A percentile compares a stretch with the other conserved stretches of the same genome.
Conservation (phyloP, 2,329 filamentous ascomycete species). For the Pseudocercospora vitis region DNA sequence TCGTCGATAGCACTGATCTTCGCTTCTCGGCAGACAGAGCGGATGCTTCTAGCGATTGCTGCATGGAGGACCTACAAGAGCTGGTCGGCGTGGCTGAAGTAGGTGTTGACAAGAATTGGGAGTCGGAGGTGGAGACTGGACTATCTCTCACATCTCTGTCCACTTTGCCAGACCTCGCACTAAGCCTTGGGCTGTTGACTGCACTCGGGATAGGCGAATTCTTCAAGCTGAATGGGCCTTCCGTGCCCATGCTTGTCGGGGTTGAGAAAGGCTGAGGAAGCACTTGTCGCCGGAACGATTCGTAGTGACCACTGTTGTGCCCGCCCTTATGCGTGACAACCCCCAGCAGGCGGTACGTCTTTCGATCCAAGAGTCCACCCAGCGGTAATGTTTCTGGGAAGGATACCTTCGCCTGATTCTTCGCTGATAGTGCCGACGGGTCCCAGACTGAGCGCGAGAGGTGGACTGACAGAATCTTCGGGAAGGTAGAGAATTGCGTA, state of each 20-base stretch:
- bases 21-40: slow-evolving; percentile 18
- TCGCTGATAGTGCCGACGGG: slow-evolving; percentile 68
- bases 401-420: slow-evolving; percentile 90
- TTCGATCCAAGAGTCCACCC: slow-evolving; percentile 74
- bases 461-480: slow-evolving; percentile 87
- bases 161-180: slow-evolving; percentile 17
- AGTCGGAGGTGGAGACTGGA: slow-evolving; percentile 16
- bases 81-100: slow-evolving; percentile 18
- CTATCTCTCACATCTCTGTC: slow-evolving; percentile 14
- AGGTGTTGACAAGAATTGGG: slow-evolving; percentile 19
- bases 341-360: slow-evolving; percentile 79
- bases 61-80: slow-evolving; percentile 28
- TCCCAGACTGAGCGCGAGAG: slow-evolving; percentile 91
- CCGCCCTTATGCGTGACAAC: slow-evolving; percentile 93
- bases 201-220: slow-evolving; percentile 36
- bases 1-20: slow-evolving; percentile 15
- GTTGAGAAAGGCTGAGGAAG: slow-evolving; percentile 78
- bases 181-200: slow-evolving; percentile 44
- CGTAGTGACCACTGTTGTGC: slow-evolving; percentile 95
- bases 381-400: slow-evolving; percentile 86
- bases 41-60: slow-evolving; percentile 9
- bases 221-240: slow-evolving; percentile 69
- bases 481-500: slow-evolving; percentile 82
- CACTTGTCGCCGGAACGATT: slow-evolving; percentile 88
- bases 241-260: slow-evolving; percentile 72